Conservation (phyloP, 2,329 filamentous ascomycete species). For the Fusarium sp. region DNA sequence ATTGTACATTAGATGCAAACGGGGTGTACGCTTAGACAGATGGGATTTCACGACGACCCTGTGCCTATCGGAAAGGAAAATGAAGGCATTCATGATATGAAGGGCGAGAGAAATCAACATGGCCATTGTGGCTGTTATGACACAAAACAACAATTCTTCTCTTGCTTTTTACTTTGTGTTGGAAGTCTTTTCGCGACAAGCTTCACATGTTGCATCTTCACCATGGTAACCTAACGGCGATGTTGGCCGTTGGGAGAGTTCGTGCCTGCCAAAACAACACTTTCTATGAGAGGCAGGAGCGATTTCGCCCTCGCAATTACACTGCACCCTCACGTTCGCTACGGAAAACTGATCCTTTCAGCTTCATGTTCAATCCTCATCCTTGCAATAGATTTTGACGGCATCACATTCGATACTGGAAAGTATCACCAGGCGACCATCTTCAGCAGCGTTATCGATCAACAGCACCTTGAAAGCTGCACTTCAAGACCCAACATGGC, state of each 20-base stretch:
- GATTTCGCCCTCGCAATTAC: not conserved
- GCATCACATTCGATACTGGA: slow-evolving; percentile 13
- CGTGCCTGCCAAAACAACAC: not conserved
- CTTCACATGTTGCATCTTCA: not conserved
- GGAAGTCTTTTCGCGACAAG: not conserved
- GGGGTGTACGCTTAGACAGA: slow-evolving; percentile 45
- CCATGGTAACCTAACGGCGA: not conserved
- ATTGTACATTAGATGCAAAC: slow-evolving; percentile 44
- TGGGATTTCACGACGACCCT: slow-evolving; percentile 22
- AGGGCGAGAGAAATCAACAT: slow-evolving; percentile 31
- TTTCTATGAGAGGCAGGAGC: not conserved
- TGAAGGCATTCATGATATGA: slow-evolving; percentile 32
- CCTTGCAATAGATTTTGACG: slow-evolving; percentile 31
- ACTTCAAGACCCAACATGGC: slow-evolving; percentile 29
- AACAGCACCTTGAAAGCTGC: not conserved
- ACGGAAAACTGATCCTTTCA: not conserved
- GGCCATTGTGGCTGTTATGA: slow-evolving; percentile 10
- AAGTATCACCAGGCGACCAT: not conserved
- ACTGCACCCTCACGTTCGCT: not conserved
- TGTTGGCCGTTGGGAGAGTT: not conserved
- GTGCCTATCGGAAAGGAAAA: slow-evolving; percentile 7
- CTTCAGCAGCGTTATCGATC: slow-evolving; percentile 2
- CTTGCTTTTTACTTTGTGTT: not conserved
- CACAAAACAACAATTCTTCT: not conserved
- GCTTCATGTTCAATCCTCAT: slow-evolving; percentile 18